These are phyloP conservation scores for Fragilariopsis cylindrus DNA, from an alignment of 108 stramenopile genomes.

Conservation along the genomic window DNA sequence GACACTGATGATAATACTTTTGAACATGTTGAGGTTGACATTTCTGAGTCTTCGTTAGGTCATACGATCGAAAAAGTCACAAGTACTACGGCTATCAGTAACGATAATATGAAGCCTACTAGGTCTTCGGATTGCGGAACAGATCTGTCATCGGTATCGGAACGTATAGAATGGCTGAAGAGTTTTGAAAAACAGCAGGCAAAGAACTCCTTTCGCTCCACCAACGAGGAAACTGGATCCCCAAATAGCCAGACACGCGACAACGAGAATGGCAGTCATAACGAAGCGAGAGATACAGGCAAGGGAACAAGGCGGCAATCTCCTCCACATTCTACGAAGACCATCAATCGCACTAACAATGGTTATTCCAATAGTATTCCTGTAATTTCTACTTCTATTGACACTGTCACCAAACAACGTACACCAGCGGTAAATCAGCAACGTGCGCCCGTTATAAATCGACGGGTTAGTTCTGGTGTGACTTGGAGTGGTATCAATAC, in stretches of 20 bases:
- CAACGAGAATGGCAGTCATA: not conserved
- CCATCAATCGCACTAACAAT: not conserved
- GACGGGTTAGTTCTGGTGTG: constrained; percentile 5
- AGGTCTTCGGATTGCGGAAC: constrained; percentile 31
- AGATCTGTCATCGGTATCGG: constrained; percentile 40
- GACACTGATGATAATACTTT: not conserved
- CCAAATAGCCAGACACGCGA: not conserved
- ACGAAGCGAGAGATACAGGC: not conserved
- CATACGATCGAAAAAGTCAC: not conserved
- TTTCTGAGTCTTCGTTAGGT: too few relatives aligned
- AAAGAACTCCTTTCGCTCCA: constrained; percentile 9
- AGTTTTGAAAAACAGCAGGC: constrained; percentile 51
- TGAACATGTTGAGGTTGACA: too few relatives aligned
- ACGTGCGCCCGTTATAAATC: not conserved
- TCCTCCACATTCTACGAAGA: constrained; percentile 9
- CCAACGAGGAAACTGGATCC: not conserved
- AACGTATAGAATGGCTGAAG: constrained; percentile 45
- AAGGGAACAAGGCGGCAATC: not conserved
- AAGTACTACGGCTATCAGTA: not conserved
- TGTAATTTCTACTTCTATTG: not conserved
- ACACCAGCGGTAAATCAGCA: not conserved
- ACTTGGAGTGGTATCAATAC: not conserved
- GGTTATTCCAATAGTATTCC: not conserved
- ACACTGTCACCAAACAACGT: not conserved
- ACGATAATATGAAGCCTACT: not conserved